Percentiles rank a stretch among this genome's conserved stretches.
These are phyloP conservation scores for Komagataella phaffii DNA, from an alignment of 805 yeast genomes.

Conservation along the genomic window DNA sequence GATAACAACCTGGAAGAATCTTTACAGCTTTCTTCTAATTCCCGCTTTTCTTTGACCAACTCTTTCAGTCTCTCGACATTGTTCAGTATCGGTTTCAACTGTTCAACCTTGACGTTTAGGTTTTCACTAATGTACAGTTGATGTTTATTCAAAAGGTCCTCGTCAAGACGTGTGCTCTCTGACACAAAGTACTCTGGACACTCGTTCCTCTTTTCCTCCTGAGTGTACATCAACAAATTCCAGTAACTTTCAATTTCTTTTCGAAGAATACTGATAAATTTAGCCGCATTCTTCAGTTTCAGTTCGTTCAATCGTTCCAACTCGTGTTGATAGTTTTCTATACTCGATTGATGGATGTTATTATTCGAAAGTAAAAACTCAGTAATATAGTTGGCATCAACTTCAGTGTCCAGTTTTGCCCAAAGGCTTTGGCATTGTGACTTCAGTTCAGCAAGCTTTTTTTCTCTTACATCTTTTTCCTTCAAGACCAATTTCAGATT, in stretches of 20 bases:
- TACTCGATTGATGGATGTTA: slow-evolving; percentile 29
- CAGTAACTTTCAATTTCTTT: slow-evolving; percentile 46
- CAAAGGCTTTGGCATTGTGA: slow-evolving; percentile 1
- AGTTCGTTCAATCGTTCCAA: slow-evolving; percentile 41
- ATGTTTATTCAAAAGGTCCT: slow-evolving; percentile 45
- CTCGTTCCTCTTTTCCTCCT: slow-evolving; percentile 25
- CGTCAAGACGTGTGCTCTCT: slow-evolving; percentile 32
- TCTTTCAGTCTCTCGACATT: slow-evolving; percentile 42
- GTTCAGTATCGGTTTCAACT: slow-evolving; percentile 40
- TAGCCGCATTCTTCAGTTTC: slow-evolving; percentile 52
- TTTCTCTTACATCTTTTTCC: neutral
- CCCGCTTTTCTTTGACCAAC: slow-evolving; percentile 43
- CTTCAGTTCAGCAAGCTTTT: neutral
- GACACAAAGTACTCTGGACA: slow-evolving; percentile 30
- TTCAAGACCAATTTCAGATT: neutral
- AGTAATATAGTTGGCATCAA: slow-evolving; percentile 16
- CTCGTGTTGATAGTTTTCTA: slow-evolving; percentile 42
- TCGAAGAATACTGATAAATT: slow-evolving; percentile 53
- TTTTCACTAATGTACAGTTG: slow-evolving; percentile 40
- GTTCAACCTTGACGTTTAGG: slow-evolving; percentile 34
- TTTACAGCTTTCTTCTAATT: slow-evolving; percentile 54
- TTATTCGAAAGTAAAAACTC: slow-evolving; percentile 28
- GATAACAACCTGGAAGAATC: slow-evolving; percentile 71
- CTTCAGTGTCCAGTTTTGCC: slow-evolving; percentile 1
- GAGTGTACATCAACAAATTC: slow-evolving; percentile 46